Conservation (phyloP, 1,284 basidiomycete species). For the Schizophyllum commune region DNA sequence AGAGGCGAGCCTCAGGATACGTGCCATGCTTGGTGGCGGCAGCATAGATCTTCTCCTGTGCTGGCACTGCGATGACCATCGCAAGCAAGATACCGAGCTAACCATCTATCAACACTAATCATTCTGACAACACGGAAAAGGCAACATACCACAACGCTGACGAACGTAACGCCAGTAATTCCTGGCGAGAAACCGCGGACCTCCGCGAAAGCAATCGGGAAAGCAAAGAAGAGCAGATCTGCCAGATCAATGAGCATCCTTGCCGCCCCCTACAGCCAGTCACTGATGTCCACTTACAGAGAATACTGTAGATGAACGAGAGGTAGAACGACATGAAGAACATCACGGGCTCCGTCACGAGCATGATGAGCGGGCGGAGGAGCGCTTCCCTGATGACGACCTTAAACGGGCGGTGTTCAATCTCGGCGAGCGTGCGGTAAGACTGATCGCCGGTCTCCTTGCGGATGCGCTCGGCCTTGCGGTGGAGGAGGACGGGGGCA, state of each 20-base stretch:
- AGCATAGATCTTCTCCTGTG: constrained; percentile 26
- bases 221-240: constrained; percentile 34
- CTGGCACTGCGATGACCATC: constrained; percentile 20
- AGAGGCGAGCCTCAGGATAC: constrained; percentile 46
- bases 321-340: constrained; percentile 41
- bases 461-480: constrained; percentile 25
- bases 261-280: too few relatives aligned
- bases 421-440: constrained; percentile 26
- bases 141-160: constrained; percentile 36
- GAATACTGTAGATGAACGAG: constrained; percentile 27
- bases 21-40: constrained; percentile 29
- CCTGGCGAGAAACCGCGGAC: constrained; percentile 35
- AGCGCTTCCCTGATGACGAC: constrained; percentile 27
- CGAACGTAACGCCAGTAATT: constrained; percentile 40
- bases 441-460: constrained; percentile 26
- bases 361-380: constrained; percentile 35
- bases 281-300: constrained; percentile 22
- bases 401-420: constrained; percentile 22
- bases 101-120: background rate
- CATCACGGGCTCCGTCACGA: constrained; percentile 33
- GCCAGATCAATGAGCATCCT: constrained; percentile 12
- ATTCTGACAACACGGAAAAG: background rate
- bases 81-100: constrained; percentile 30
- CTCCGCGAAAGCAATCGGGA: constrained; percentile 30
- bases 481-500: constrained; percentile 38